Base-by-base conservation (phyloP, 306 rosid genomes). In the Dryas drummondii region DNA sequence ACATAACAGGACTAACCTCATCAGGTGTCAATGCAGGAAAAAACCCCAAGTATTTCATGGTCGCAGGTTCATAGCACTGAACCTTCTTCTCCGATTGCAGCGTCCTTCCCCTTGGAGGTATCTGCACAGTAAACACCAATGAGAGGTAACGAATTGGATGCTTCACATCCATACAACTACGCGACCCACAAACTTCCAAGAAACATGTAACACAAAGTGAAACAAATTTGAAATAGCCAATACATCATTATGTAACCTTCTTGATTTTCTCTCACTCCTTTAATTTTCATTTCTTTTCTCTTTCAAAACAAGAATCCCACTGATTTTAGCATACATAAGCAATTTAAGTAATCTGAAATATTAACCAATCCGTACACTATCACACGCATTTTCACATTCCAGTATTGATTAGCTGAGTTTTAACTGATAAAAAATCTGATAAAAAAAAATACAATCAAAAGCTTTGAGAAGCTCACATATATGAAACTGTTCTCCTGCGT, bases 11-110 rank as follows among this genome's bases (percentile, higher is more conserved):
- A 78, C 92, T 48, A 63, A 94, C 97, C 99, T 89, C 97, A 11
- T 68, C 86, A 2, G 85, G 84, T 2, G 96, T 78, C 82, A 90
- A 81, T 22, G 97, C 93, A 37, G 99, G 85, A 77, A 73, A 78
- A 76, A 9, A 89, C 71, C 99, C 99, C 84, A 94, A 79, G 85
- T 94, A 94, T 67, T 94, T 94, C 99, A 92, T 92, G 19, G 96
- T 92, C 40, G 97, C 97, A 50, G 97, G 99, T 72, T 94, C 99
- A 54, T 92, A 94, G 82, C 99, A 94, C 77, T 83, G 90, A 64
- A 94, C 96, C 85, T 84, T 90, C 71, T 55, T 83, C 51, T 88
- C 91, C 0, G 90, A 87, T 56, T 91, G 96, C 80, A 84, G 93
- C 0, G 96, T 72, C 78, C 85, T 77, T 71, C 90, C 97, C 81